Evolutionary conservation across 352 stramenopile species (phyloP), one percentile per base, ranked within the genome.

Genomic region (Globisporangium heterothallicum): DNA sequence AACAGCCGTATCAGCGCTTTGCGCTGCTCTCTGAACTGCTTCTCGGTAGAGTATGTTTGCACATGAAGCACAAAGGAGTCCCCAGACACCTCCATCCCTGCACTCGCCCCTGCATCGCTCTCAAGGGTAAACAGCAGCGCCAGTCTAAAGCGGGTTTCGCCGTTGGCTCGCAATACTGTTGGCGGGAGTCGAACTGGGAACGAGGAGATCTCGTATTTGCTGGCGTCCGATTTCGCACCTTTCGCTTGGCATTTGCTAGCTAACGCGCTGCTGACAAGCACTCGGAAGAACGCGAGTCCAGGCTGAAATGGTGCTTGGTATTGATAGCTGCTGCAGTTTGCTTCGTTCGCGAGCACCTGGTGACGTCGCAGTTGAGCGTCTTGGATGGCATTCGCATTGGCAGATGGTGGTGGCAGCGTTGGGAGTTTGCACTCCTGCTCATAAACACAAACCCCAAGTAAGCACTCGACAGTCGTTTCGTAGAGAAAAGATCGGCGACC

Each of bases 271-370:
- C 24, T 14, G 3, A 49, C 42, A 2, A 87, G 59, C 2, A 71
- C 51, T 22, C 53, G 52, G 35, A 83, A 81, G 58, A 87, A 83
- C 9, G 54, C 64, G 44, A 87, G 56, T 7, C 76, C 74, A 38
- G 74, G 74, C 16, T 53, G 42, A 40, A 63, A 70, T 2, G 61
- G 59, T 1, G 64, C 27, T 0, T 70, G 59, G 19, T 70, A 62
- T 25, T 58, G 36, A 27, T 70, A 78, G 25, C 66, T 60, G 12
- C 57, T 41, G 52, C 66, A 87, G 57, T 70, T 84, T 3, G 64
- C 68, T 51, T 82, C 70, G 3, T 69, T 63, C 10, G 66, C 63
- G 1, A 81, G 57, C 21, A 43, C 42, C 21, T 74, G 61, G 21
- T 75, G 72, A 2, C 70, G 65, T 2, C 76, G 54, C 10, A 45